phyloP scores from a whole-genome alignment of 2,329 filamentous ascomycete species.

The Pyrenochaeta sp. region DNA sequence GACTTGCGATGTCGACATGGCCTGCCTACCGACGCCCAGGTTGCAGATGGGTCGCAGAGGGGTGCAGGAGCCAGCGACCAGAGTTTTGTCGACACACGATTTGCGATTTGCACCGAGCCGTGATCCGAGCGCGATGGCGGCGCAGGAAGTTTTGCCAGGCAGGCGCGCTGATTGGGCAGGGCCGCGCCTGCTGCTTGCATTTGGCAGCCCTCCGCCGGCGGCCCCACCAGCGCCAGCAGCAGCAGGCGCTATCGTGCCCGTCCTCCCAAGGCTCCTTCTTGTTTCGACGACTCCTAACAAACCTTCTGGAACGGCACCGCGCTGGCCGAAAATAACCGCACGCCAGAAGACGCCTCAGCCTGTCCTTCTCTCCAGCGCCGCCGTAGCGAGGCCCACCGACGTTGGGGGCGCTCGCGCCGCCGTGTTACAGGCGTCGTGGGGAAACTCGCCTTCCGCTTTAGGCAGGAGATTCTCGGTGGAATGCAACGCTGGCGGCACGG shows the following conservation, averaged over 20 bases:
- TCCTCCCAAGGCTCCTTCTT: not conserved
- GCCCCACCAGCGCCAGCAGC: not conserved
- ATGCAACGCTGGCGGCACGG: slow-evolving; percentile 15
- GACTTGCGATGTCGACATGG: slow-evolving; percentile 1
- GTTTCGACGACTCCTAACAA: not conserved
- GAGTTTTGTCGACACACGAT: not conserved
- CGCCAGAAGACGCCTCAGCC: not conserved
- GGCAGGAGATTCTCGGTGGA: slow-evolving; percentile 12
- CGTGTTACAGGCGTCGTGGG: slow-evolving; percentile 13
- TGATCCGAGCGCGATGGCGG: slow-evolving; percentile 2
- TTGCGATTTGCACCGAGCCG: not conserved
- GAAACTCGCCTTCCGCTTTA: slow-evolving; percentile 12
- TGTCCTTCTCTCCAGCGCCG: not conserved
- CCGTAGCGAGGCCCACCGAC: slow-evolving; percentile 2
- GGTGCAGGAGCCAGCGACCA: not conserved
- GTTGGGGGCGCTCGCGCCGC: slow-evolving; percentile 14
- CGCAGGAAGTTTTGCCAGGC: too few species aligned
- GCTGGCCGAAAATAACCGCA: slow-evolving; percentile 1
- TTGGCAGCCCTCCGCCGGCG: too few species aligned
- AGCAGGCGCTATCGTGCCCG: not conserved
- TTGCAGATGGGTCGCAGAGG: not conserved
- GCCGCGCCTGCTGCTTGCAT: too few species aligned
- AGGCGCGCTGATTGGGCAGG: too few species aligned
- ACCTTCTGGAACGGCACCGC: slow-evolving; percentile 4
- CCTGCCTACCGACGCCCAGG: not conserved